phyloP scores from a whole-genome alignment of 495 filamentous ascomycete species.

The Neurospora terricola region DNA sequence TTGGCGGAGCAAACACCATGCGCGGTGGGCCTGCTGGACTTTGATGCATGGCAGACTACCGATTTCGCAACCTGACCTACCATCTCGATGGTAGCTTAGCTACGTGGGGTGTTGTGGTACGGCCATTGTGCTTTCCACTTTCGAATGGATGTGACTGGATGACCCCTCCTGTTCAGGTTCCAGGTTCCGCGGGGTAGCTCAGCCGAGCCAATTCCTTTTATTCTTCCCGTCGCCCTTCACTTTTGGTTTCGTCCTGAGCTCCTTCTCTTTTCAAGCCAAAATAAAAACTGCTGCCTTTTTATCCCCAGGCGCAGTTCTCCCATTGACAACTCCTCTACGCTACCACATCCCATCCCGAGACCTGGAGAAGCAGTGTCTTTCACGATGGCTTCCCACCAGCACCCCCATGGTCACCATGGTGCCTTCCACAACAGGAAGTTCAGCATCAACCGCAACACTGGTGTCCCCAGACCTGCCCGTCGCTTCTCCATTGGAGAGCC shows the following conservation, averaged over 20 bases:
- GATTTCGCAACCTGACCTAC: neutral
- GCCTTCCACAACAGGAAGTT: conserved; percentile 43
- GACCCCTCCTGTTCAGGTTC: neutral
- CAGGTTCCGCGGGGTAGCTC: neutral
- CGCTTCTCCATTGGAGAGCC: conserved; percentile 45
- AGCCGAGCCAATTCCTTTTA: neutral
- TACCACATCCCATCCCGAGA: neutral
- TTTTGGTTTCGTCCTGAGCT: neutral
- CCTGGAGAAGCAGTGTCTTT: neutral
- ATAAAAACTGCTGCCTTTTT: no score
- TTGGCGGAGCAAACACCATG: neutral
- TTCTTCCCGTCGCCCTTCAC: neutral
- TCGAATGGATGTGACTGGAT: neutral
- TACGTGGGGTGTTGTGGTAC: neutral
- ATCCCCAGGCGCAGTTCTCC: no score
- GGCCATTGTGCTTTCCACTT: neutral
- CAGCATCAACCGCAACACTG: conserved; percentile 48
- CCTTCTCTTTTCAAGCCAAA: neutral
- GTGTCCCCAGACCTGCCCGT: conserved; percentile 36
- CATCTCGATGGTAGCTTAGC: neutral
- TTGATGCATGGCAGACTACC: neutral
- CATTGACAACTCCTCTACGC: no score
- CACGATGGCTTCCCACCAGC: neutral
- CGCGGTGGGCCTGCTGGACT: neutral
- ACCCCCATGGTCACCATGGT: conserved; percentile 17